Evolutionary conservation across 2,329 filamentous ascomycete species (phyloP).

Genomic region (Verticillium nonalfalfae): DNA sequence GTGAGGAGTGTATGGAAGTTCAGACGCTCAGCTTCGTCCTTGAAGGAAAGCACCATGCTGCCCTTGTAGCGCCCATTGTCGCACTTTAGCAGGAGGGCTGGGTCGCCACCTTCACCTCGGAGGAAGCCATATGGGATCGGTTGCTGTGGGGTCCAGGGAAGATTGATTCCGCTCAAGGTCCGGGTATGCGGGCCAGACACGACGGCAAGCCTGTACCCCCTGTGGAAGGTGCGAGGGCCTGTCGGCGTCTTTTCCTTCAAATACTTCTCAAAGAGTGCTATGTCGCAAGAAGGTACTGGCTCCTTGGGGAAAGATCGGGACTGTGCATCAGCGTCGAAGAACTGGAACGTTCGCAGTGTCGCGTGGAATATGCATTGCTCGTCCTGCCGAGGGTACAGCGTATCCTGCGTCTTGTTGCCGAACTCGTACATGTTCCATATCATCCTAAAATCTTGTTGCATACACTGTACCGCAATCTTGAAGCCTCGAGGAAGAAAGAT

Average conservation of each 20-base stretch:
- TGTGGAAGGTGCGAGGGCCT: constrained; percentile 66
- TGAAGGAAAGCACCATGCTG: constrained; percentile 72
- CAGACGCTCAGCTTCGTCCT: constrained; percentile 63
- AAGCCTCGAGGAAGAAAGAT: constrained; percentile 72
- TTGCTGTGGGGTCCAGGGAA: constrained; percentile 56
- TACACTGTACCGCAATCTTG: constrained; percentile 62
- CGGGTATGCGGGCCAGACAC: constrained; percentile 73
- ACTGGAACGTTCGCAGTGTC: constrained; percentile 69
- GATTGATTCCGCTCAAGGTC: constrained; percentile 69
- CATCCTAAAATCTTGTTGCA: constrained; percentile 70
- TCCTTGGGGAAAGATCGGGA: constrained; percentile 71
- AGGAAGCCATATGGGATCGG: constrained; percentile 76
- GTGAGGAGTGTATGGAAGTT: constrained; percentile 67
- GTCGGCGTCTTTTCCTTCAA: constrained; percentile 64
- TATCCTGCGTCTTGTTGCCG: constrained; percentile 67
- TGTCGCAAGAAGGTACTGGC: constrained; percentile 61
- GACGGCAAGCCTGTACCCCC: constrained; percentile 72
- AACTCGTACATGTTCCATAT: constrained; percentile 84
- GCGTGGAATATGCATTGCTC: constrained; percentile 66
- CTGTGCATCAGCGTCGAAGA: constrained; percentile 67
- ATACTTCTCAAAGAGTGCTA: constrained; percentile 69
- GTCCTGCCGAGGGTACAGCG: constrained; percentile 60
- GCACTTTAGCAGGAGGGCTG: constrained; percentile 65
- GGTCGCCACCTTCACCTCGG: constrained; percentile 62
- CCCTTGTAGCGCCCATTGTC: constrained; percentile 60